These are phyloP conservation scores for Russula lepida DNA, from an alignment of 768 basidiomycete species.

Conservation along the genomic window DNA sequence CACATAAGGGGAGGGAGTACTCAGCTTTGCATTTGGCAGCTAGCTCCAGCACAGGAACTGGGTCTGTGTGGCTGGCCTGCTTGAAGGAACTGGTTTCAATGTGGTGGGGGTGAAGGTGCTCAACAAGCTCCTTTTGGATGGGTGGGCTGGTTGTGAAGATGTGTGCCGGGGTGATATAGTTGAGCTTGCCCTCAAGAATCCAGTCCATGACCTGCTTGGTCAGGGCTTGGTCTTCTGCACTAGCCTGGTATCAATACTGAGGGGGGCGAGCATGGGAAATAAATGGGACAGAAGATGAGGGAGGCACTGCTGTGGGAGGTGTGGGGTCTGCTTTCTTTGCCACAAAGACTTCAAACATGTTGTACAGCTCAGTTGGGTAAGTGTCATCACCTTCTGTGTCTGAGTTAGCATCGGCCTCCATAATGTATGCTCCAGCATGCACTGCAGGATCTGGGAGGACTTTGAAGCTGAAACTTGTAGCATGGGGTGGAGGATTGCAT, in stretches of 20 bases:
- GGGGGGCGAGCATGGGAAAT: not conserved
- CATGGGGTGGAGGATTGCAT: not conserved
- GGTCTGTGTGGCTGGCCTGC: not conserved
- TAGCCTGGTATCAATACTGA: not conserved
- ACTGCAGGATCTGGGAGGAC: not conserved
- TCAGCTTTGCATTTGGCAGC: not conserved
- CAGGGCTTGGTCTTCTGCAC: not conserved
- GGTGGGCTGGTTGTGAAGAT: not conserved
- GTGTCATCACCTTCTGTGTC: not conserved
- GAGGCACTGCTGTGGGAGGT: not conserved
- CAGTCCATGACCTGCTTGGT: not conserved
- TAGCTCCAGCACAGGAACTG: rapidly evolving
- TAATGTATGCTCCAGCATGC: not conserved
- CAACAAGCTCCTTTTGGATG: not conserved
- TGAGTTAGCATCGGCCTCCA: not conserved
- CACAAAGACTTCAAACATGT: not conserved
- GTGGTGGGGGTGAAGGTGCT: not conserved
- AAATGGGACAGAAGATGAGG: not conserved
- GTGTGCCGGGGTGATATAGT: not conserved
- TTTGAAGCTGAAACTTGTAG: not conserved
- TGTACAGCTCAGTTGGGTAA: not conserved
- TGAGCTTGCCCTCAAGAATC: not conserved
- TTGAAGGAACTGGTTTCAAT: not conserved
- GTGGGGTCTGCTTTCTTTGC: not conserved
- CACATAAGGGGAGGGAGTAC: not conserved